These are phyloP conservation scores for Neurospora sp. DNA, from an alignment of 2,329 filamentous ascomycete species.

Conservation along the genomic window DNA sequence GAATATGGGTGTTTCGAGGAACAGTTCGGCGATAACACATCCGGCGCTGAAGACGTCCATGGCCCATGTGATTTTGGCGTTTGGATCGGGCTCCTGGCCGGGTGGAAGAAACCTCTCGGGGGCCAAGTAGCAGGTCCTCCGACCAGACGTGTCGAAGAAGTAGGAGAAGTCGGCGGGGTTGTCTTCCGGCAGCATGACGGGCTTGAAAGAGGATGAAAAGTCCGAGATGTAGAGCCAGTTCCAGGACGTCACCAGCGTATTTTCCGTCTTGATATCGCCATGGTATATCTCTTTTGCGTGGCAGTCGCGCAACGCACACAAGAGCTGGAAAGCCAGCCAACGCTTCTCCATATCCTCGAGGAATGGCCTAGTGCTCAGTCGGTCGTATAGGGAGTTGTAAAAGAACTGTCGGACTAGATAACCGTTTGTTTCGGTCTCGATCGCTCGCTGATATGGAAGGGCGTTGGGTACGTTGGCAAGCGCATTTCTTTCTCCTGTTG, in stretches of 20 bases:
- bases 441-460: constrained; percentile 76
- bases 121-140: constrained; percentile 88
- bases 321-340: constrained; percentile 92
- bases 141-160: constrained; percentile 88
- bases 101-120: constrained; percentile 81
- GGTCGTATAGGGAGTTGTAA: constrained; percentile 94
- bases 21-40: constrained; percentile 93
- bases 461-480: constrained; percentile 84
- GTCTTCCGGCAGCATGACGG: constrained; percentile 85
- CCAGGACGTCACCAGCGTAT: constrained; percentile 94
- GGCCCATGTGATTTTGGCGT: constrained; percentile 65
- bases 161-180: constrained; percentile 97
- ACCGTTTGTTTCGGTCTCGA: constrained; percentile 85
- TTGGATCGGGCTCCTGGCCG: constrained; percentile 53
- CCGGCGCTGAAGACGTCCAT: constrained; percentile 99
- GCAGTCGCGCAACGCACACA: constrained; percentile 86
- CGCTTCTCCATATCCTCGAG: constrained; percentile 97
- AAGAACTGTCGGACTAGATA: constrained; percentile 92
- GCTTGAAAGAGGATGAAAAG: constrained; percentile 93
- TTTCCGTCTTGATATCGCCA: constrained; percentile 98
- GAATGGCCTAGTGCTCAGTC: constrained; percentile 91
- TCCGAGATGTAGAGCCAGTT: constrained; percentile 99
- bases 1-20: constrained; percentile 93
- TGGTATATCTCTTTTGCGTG: constrained; percentile 85
- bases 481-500: constrained; percentile 64